Evolutionary conservation across 371 early-diverging fungal genomes (phyloP), one percentile per base, ranked within the genome.

Genomic region (Blastocladiella emersonii): DNA sequence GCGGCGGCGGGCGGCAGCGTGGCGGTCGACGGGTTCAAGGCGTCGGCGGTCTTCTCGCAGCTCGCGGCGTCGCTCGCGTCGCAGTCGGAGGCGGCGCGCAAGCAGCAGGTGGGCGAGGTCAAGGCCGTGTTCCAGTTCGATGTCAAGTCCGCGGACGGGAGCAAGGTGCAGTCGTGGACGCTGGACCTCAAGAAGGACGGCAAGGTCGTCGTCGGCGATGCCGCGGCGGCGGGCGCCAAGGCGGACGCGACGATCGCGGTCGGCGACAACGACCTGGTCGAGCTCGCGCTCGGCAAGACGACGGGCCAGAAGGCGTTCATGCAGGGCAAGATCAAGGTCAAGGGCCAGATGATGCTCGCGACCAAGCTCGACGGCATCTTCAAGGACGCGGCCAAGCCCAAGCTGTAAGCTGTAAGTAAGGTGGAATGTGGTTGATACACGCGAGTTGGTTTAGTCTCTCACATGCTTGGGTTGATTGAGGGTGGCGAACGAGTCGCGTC

Each of bases 121-220:
- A 91, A 92, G 65, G 90, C 87, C 48, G 68, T 90, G 49, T 92
- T 91, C 78, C 85, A 91, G 69, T 85, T 94, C 67, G 83, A 87
- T 63, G 77, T 93, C 70, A 77, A 75, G 67, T 79, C 78, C 68
- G 65, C 64, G 49, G 69, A 43, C 17, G 78, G 76, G 36, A n/a
- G n/a, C n/a, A 65, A 68, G 59, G 70, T 72, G 43, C 78, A 69
- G 71, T 73, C 69, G 64, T 83, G 78, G 81, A 75, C 75, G 21
- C 72, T 89, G 45, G 80, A 88, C 69, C 75, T 89, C 64, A 87
- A 89, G 77, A 78, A 76, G 44, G 73, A 75, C 3, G 79, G 76
- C 35, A 63, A 70, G 41, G 62, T 65, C 44, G 67, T 60, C 34
- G 61, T 67, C 5, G 66, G 67, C 23, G 57, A 66, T 21, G 44